These are phyloP conservation scores for Colletotrichum sp. DNA, from an alignment of 2,329 filamentous ascomycete species.

Conservation along the genomic window DNA sequence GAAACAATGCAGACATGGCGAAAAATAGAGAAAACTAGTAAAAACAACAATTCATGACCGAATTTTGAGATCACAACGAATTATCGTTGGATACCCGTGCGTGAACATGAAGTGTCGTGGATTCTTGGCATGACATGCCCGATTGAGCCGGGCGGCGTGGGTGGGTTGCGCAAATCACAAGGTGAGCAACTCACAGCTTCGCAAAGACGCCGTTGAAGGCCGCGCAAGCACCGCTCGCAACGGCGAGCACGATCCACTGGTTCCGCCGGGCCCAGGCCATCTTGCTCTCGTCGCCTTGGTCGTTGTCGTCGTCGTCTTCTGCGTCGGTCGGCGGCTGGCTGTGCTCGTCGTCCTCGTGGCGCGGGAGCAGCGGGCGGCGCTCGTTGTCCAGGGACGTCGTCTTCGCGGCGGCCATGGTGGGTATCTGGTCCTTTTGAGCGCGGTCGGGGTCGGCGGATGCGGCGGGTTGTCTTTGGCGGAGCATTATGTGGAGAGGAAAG, in stretches of 20 bases:
- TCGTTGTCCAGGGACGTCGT: conserved; percentile 22
- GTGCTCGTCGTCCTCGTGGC: conserved; percentile 12
- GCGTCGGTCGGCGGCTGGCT: not conserved
- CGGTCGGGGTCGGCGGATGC: conserved; percentile 4
- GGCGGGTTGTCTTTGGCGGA: conserved; percentile 25
- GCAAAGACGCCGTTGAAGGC: conserved; percentile 85
- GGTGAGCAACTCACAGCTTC: conserved; percentile 65
- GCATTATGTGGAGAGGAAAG: conserved; percentile 19
- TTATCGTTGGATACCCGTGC: not conserved
- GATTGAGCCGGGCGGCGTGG: not conserved
- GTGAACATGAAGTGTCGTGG: not conserved
- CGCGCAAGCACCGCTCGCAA: conserved; percentile 78
- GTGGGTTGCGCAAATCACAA: not conserved
- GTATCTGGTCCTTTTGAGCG: conserved; percentile 18
- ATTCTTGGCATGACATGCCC: not conserved
- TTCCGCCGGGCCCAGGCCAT: conserved; percentile 33
- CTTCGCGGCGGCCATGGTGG: conserved; percentile 22
- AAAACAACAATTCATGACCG: not conserved
- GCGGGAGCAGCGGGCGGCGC: conserved; percentile 25
- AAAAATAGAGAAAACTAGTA: not conserved
- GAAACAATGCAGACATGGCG: not conserved
- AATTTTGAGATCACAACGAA: not conserved
- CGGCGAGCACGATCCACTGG: conserved; percentile 71
- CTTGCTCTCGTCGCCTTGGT: not conserved
- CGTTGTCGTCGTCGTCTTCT: not conserved